Base-by-base conservation (phyloP, 768 basidiomycete species). In the Dacryopinax primogenitus region DNA sequence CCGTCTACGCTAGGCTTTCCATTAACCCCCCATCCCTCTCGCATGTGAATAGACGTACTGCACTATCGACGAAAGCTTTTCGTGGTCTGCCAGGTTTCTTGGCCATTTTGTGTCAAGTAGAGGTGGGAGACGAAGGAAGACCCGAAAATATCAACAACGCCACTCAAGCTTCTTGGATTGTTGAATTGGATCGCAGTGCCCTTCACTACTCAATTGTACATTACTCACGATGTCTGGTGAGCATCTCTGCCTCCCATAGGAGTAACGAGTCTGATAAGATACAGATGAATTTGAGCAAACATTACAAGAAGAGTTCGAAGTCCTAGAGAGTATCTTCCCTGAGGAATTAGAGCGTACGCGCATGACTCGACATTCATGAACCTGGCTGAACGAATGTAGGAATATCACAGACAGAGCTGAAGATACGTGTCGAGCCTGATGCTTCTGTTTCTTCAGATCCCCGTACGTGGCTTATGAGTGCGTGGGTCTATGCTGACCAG, bases 321-420 rank as follows among this genome's bases (percentile, higher is more conserved):
- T 96, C 30, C 82, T 97, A 69, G 92, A 95, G 77, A 87, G 92
- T 1, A 98, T 98, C 74, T 98, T 95, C 75, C 92, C 95, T 3
- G 87, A 90, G 69, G 95, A 98, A 75, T 79, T 96, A 66, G 82
- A 87, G 72, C 88, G 94, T 96, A n/a, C n/a, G 78, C 73, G 92
- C 41, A 44, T 44, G 16, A 23, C 23, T 4, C 41, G 4, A 15
- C 3, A 7, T 88, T 68, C 70, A 71, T 69, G 71, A 23, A 7
- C 18, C 51, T n/a, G 32, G 4, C 72, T 71, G 72, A 66, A 70
- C 88, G n/a, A 39, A 11, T n/a, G 37, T 21, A 97, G 95, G 88
- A 81, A 73, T 88, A 72, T 91, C 90, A 69, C 87, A 92, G 73
- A 84, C 80, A 70, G 82, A 87, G 71, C 83, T 97, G 62, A 79